A percentile compares a stretch with the other conserved stretches of the same genome.
phyloP scores from a whole-genome alignment of 1,284 basidiomycete species.

The Apiotrichum gamsii region DNA sequence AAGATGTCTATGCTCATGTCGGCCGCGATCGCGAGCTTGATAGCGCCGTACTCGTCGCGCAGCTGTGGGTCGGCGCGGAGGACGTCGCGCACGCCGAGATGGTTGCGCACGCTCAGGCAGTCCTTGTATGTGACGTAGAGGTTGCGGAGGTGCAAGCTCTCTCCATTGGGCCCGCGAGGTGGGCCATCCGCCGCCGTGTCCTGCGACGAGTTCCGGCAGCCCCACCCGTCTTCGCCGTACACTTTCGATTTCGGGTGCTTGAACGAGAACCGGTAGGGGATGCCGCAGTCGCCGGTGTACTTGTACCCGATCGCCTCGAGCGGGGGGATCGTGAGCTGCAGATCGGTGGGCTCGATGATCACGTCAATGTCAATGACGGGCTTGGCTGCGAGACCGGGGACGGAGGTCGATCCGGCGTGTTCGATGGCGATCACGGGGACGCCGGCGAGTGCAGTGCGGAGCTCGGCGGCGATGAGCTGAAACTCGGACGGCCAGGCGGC shows the following conservation, averaged over 20 bases:
- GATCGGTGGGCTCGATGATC: constrained; percentile 8
- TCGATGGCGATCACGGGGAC: constrained; percentile 8
- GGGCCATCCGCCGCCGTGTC: too few species aligned
- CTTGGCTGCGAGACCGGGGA: constrained; percentile 20
- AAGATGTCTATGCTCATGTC: background rate
- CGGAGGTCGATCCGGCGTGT: constrained; percentile 24
- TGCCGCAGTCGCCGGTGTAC: constrained; percentile 4
- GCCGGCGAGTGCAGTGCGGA: background rate
- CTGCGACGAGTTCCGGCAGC: too few species aligned
- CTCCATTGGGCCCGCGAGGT: too few species aligned
- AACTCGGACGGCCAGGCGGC: constrained; percentile 14
- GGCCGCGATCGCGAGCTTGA: background rate
- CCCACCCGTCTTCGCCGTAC: too few species aligned
- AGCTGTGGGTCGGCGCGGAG: constrained; percentile 9
- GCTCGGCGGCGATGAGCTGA: constrained; percentile 4
- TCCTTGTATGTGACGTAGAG: constrained; percentile 5
- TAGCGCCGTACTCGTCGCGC: constrained; percentile 12
- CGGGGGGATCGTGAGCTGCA: constrained; percentile 2
- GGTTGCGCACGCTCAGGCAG: constrained; percentile 8
- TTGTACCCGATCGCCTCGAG: background rate
- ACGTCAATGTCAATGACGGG: constrained; percentile 27
- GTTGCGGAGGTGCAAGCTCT: too few species aligned
- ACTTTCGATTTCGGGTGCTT: too few species aligned
- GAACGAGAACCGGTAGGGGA: constrained; percentile 1
- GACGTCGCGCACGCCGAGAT: constrained; percentile 15